These are phyloP conservation scores for Senecio squalidus DNA, from an alignment of 140 eudicot species.

Conservation along the genomic window DNA sequence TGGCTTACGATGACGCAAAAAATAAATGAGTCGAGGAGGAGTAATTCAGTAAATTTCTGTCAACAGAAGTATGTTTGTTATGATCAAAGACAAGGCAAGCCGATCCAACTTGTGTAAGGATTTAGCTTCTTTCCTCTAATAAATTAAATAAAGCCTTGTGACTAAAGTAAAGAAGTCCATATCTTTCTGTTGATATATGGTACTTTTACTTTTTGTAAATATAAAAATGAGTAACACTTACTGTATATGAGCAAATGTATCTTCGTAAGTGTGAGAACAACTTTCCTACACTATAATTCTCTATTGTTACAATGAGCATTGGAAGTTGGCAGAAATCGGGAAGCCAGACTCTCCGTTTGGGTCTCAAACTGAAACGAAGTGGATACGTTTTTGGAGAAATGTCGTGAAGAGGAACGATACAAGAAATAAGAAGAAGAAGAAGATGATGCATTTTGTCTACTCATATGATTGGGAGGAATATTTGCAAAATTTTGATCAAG, in stretches of 20 bases:
- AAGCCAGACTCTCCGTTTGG: slow-evolving; percentile 37
- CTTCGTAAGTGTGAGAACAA: slow-evolving; percentile 15
- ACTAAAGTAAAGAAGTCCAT: slow-evolving; percentile 23
- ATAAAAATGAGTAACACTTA: not conserved
- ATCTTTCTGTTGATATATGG: slow-evolving; percentile 11
- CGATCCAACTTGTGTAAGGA: not conserved
- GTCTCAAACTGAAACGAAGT: slow-evolving; percentile 26
- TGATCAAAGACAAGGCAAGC: slow-evolving; percentile 16
- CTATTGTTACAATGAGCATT: slow-evolving; percentile 29
- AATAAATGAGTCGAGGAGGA: not conserved
- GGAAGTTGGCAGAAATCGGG: slow-evolving; percentile 41
- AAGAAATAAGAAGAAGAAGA: slow-evolving; percentile 17
- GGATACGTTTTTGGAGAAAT: slow-evolving; percentile 55
- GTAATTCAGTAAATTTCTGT: not conserved
- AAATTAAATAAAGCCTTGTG: slow-evolving; percentile 19
- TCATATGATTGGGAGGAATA: slow-evolving; percentile 50
- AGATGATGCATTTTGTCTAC: slow-evolving; percentile 14
- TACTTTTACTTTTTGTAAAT: slow-evolving; percentile 23
- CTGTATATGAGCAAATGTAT: slow-evolving; percentile 14
- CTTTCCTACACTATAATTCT: not conserved
- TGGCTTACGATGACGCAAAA: not conserved
- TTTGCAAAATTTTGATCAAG: slow-evolving; percentile 69
- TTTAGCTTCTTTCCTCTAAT: slow-evolving; percentile 22
- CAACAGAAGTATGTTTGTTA: not conserved
- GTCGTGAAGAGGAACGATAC: slow-evolving; percentile 21